Percentiles rank a stretch among this genome's conserved stretches.
Conservation (phyloP, 768 basidiomycete genomes). For the Panaeolus cyanescens region DNA sequence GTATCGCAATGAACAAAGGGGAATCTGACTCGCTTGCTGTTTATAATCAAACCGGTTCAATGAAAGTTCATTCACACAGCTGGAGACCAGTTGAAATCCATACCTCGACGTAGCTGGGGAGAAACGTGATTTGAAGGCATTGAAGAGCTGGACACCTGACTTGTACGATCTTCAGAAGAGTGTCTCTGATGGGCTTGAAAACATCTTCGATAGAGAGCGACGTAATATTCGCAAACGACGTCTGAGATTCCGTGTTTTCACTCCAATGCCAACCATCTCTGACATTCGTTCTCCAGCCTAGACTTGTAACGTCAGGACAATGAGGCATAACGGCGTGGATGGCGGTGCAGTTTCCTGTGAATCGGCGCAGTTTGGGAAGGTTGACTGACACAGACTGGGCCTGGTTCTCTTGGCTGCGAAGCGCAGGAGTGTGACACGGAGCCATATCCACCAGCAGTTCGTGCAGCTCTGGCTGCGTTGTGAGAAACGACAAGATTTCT, state of each 20-base stretch:
- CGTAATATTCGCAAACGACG: too few species aligned
- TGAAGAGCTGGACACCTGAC: neutral
- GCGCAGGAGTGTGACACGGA: neutral
- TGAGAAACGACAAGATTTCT: neutral
- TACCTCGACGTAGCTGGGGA: neutral
- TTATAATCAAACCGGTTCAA: too few species aligned
- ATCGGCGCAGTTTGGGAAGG: neutral
- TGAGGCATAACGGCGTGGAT: neutral
- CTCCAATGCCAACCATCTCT: too few species aligned
- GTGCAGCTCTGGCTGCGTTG: neutral
- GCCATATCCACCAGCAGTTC: too few species aligned
- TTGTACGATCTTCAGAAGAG: neutral
- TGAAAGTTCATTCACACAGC: neutral
- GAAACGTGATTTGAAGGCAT: neutral
- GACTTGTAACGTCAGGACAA: neutral
- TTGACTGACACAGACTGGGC: too few species aligned
- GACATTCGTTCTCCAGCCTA: neutral
- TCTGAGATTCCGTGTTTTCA: too few species aligned
- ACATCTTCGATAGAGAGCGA: neutral
- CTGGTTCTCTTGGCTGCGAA: neutral
- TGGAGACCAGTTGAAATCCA: neutral
- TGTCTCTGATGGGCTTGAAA: neutral
- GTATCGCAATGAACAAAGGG: too few species aligned
- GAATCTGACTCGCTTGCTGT: too few species aligned
- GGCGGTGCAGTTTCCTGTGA: neutral